A percentile compares a stretch with the other conserved stretches of the same genome.
Evolutionary conservation across 1,284 basidiomycete genomes (phyloP).

Genomic region (Malassezia caprae): DNA sequence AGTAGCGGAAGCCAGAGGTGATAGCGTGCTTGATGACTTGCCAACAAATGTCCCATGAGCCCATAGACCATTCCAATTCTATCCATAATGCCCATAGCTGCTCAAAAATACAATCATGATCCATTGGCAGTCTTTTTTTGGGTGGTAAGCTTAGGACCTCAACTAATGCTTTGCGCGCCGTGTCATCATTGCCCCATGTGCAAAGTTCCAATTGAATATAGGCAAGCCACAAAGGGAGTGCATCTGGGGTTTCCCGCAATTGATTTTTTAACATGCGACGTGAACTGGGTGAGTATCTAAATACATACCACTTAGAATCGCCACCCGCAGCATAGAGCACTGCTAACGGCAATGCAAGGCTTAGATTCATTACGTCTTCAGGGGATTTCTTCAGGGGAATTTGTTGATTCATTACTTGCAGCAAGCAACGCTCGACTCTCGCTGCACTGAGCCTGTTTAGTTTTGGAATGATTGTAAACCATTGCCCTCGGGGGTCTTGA

Average conservation of each 20-base stretch:
- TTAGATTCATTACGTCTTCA: background rate
- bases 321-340: slow-evolving; percentile 1
- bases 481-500: slow-evolving; percentile 5
- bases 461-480: background rate
- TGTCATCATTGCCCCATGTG: background rate
- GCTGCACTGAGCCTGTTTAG: no score
- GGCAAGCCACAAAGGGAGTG: slow-evolving; percentile 6
- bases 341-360: background rate
- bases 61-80: slow-evolving; percentile 1
- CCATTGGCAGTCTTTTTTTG: background rate
- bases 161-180: background rate
- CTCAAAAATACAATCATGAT: background rate
- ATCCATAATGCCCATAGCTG: slow-evolving; percentile 13
- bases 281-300: background rate
- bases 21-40: background rate
- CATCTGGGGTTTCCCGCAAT: background rate
- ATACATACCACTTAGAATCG: background rate
- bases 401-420: background rate
- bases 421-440: background rate
- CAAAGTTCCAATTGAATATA: slow-evolving; percentile 12
- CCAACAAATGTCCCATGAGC: background rate
- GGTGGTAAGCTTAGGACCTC: background rate
- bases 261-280: background rate
- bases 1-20: background rate
- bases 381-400: background rate